Percentiles rank a stretch among this genome's conserved stretches.
phyloP scores from a whole-genome alignment of 208 protist species.

The Leishmania tropica region DNA sequence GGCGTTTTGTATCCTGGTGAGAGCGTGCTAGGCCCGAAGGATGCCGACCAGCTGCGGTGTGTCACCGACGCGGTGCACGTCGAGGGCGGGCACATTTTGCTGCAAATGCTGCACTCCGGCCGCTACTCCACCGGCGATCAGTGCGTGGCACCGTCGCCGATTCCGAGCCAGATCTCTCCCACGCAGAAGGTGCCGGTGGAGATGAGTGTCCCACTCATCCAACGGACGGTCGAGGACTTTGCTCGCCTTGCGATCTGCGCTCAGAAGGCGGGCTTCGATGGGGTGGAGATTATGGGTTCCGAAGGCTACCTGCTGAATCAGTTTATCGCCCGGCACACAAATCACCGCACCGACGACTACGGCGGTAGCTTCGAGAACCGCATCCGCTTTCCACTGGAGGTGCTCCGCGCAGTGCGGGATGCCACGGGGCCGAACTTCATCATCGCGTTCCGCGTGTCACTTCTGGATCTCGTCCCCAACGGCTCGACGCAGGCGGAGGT shows the following conservation, averaged over 20 bases:
- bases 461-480: constrained; percentile 92
- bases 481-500: constrained; percentile 89
- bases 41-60: constrained; percentile 61
- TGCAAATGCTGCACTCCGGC: constrained; percentile 93
- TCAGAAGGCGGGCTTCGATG: constrained; percentile 94
- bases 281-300: constrained; percentile 93
- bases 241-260: constrained; percentile 80
- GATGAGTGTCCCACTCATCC: constrained; percentile 62
- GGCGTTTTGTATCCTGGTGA: constrained; percentile 79
- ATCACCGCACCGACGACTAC: constrained; percentile 90
- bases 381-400: constrained; percentile 82
- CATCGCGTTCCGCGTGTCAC: constrained; percentile 89
- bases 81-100: constrained; percentile 87
- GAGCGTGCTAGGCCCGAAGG: constrained; percentile 59
- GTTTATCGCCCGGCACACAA: constrained; percentile 89
- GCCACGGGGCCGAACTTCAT: constrained; percentile 75
- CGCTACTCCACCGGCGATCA: constrained; percentile 59
- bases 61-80: constrained; percentile 90
- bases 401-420: constrained; percentile 74
- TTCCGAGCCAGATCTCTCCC: constrained; percentile 60
- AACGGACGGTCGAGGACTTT: constrained; percentile 87
- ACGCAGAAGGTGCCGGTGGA: constrained; percentile 59
- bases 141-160: constrained; percentile 62
- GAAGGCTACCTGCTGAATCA: constrained; percentile 95
- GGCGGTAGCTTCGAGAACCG: constrained; percentile 79